Evolutionary conservation across 495 filamentous ascomycete species (phyloP).

Genomic region (Apodospora peruviana): DNA sequence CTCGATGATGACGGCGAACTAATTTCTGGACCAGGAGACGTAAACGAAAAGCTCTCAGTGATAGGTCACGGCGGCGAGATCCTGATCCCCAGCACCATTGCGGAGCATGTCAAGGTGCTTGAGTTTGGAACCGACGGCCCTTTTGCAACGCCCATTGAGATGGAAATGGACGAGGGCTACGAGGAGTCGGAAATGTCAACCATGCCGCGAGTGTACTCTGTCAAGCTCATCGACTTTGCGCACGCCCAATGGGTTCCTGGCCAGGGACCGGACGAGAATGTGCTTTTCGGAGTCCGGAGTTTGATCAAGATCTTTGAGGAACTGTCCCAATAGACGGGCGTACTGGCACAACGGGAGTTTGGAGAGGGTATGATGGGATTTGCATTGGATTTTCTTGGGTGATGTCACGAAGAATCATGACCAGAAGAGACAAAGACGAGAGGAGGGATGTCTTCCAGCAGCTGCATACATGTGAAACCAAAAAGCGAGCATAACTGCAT

Average conservation of each 20-base stretch:
- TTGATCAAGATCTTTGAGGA: conserved; percentile 65
- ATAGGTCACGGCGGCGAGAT: not conserved
- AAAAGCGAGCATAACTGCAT: not conserved
- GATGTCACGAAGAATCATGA: not conserved
- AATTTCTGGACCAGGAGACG: conserved; percentile 11
- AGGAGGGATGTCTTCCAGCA: not conserved
- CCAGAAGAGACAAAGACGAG: not conserved
- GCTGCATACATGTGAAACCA: not conserved
- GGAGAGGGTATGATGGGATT: not conserved
- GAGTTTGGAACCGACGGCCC: conserved; percentile 6
- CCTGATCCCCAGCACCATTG: conserved; percentile 5
- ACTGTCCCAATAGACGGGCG: conserved; percentile 40
- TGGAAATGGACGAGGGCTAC: conserved; percentile 45
- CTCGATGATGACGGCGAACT: conserved; percentile 32
- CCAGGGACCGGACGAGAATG: conserved; percentile 82
- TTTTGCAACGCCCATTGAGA: not conserved
- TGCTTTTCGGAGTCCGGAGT: conserved; percentile 68
- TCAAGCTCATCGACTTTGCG: conserved; percentile 96
- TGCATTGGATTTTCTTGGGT: not conserved
- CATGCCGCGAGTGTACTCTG: conserved; percentile 66
- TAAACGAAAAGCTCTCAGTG: not conserved
- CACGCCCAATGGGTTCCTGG: conserved; percentile 86
- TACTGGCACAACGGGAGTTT: no score
- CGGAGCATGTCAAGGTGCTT: conserved; percentile 20
- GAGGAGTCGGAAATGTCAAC: conserved; percentile 62